These are phyloP conservation scores for Eucalyptus polybractea DNA, from an alignment of 345 rosid species.

Conservation along the genomic window DNA sequence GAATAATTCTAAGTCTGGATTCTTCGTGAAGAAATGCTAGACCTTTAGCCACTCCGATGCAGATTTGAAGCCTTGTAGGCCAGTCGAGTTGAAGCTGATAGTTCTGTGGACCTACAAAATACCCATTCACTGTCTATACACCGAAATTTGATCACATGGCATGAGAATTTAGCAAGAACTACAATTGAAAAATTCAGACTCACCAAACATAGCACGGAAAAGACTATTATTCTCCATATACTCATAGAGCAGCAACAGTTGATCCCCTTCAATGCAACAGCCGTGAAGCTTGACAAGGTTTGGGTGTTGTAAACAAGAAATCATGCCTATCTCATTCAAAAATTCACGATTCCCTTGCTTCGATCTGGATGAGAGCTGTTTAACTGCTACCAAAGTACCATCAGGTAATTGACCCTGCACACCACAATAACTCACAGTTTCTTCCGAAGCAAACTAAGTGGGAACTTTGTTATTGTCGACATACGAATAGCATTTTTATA, in stretches of 20 bases:
- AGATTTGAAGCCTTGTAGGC: slow-evolving; percentile 32
- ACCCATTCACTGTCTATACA: background rate
- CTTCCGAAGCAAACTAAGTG: background rate
- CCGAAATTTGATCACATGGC: background rate
- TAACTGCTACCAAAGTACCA: slow-evolving; percentile 52
- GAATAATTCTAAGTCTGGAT: slow-evolving; percentile 38
- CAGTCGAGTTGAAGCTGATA: slow-evolving; percentile 23
- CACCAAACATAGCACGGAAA: slow-evolving; percentile 43
- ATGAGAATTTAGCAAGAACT: background rate
- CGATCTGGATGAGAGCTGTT: slow-evolving; percentile 64
- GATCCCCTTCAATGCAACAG: slow-evolving; percentile 54
- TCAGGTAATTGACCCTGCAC: slow-evolving; percentile 27
- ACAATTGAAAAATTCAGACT: background rate
- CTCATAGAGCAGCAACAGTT: slow-evolving; percentile 48
- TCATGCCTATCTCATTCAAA: slow-evolving; percentile 54
- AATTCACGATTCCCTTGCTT: slow-evolving; percentile 69
- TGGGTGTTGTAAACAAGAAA: slow-evolving; percentile 59
- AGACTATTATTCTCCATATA: slow-evolving; percentile 65
- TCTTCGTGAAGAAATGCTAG: slow-evolving; percentile 47
- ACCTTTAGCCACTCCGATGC: slow-evolving; percentile 55
- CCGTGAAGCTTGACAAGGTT: slow-evolving; percentile 66
- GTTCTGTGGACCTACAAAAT: slow-evolving; percentile 2
- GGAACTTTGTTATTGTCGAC: background rate
- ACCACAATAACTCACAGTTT: background rate
- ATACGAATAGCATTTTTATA: background rate